Evolutionary conservation across 176 grass and related monocot genomes (phyloP).

Genomic region (Avena insularis): DNA sequence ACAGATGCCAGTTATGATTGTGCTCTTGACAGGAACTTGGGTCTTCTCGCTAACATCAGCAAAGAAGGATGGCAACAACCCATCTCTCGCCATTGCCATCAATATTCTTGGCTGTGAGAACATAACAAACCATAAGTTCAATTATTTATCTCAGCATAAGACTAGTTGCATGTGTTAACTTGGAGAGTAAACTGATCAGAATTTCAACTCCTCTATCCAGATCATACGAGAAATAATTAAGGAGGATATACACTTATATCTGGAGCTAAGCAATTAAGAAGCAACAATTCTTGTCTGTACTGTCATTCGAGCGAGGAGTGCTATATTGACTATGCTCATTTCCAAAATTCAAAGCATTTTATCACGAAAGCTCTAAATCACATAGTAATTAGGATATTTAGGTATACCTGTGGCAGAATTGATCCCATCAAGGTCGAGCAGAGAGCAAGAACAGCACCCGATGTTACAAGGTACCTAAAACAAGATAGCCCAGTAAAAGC

Average conservation of each 20-base stretch:
- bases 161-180: background rate
- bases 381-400: background rate
- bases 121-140: conserved; percentile 25
- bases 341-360: background rate
- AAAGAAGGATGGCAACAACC: conserved; percentile 78
- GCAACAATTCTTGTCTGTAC: background rate
- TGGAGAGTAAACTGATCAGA: background rate
- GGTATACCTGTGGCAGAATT: conserved; percentile 76
- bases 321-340: background rate
- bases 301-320: background rate
- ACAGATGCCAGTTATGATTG: conserved; percentile 76
- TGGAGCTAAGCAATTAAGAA: background rate
- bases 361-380: background rate
- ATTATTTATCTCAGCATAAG: background rate
- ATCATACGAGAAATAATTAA: background rate
- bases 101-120: conserved; percentile 76
- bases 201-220: background rate
- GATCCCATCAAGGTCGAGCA: conserved; percentile 82
- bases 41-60: conserved; percentile 67
- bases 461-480: conserved; percentile 76
- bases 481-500: conserved; percentile 8
- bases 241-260: background rate
- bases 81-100: conserved; percentile 90
- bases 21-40: conserved; percentile 92
- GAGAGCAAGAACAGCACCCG: conserved; percentile 82